phyloP scores from a whole-genome alignment of 2,329 filamentous ascomycete genomes.

The Hypoxylon sp. region DNA sequence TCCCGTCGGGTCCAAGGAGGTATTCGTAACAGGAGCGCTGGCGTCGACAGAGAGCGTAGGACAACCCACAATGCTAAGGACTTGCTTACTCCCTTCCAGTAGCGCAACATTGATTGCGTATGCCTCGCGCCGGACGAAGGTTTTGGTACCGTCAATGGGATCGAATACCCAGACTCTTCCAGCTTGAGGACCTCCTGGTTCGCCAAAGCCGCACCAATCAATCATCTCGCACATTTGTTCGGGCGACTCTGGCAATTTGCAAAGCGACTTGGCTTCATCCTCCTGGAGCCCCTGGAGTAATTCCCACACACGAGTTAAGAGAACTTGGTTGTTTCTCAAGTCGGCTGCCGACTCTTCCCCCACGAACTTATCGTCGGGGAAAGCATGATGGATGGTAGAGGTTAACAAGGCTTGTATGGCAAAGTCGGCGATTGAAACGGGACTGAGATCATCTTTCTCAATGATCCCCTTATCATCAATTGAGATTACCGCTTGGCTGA shows the following conservation, averaged over 20 bases:
- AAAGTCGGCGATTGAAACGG: constrained; percentile 73
- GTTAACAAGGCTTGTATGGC: constrained; percentile 71
- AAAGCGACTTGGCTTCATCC: constrained; percentile 49
- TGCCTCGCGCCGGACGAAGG: constrained; percentile 67
- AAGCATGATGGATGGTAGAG: constrained; percentile 64
- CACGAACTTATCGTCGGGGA: constrained; percentile 67
- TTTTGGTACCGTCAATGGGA: constrained; percentile 73
- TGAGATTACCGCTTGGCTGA: constrained; percentile 66
- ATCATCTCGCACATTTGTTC: constrained; percentile 68
- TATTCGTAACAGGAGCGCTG: constrained; percentile 59
- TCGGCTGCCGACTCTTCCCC: constrained; percentile 69
- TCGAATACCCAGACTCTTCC: constrained; percentile 72
- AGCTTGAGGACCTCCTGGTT: constrained; percentile 51
- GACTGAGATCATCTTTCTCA: constrained; percentile 69
- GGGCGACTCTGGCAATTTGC: constrained; percentile 56
- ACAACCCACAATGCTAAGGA: constrained; percentile 65
- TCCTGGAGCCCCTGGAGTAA: constrained; percentile 57
- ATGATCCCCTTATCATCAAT: constrained; percentile 65
- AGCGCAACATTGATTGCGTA: constrained; percentile 72
- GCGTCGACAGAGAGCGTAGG: constrained; percentile 61
- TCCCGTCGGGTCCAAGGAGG: constrained; percentile 60
- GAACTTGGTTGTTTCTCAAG: constrained; percentile 59
- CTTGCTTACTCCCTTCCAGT: constrained; percentile 65
- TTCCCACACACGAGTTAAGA: constrained; percentile 65
- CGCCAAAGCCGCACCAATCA: constrained; percentile 64